Conservation (phyloP, 441 rosid species). For the Flueggea neowawraea region DNA sequence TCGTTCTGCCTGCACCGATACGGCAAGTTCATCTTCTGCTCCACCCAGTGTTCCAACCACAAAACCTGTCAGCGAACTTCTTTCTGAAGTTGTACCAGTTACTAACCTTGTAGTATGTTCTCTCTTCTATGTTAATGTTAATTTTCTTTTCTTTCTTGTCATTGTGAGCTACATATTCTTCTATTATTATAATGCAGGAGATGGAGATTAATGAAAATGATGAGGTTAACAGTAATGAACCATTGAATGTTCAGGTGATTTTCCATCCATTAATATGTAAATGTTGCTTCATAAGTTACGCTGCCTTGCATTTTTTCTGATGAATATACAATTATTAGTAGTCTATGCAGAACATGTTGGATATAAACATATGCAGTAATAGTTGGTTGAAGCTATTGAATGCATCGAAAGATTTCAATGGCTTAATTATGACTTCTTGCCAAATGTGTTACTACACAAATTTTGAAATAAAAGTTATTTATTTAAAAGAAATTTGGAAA, state of each 20-base stretch:
- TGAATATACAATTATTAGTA: no score
- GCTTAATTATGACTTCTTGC: no score
- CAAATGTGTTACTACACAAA: no score
- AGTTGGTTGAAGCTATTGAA: no score
- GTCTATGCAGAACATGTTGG: no score
- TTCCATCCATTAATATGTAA: background rate
- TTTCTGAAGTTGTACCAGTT: constrained; percentile 52
- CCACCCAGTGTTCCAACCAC: constrained; percentile 49
- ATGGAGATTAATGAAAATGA: constrained; percentile 30
- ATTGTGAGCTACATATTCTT: constrained; percentile 12
- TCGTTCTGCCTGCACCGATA: constrained; percentile 55
- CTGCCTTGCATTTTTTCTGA: no score
- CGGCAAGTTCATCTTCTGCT: constrained; percentile 86
- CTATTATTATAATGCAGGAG: constrained; percentile 38
- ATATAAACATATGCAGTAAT: no score
- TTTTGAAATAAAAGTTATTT: no score
- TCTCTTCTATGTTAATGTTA: constrained; percentile 4
- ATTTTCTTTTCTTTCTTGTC: background rate
- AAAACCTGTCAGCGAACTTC: constrained; percentile 65
- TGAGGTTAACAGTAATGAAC: constrained; percentile 36
- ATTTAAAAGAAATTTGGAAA: no score
- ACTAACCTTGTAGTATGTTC: constrained; percentile 29
- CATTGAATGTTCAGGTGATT: constrained; percentile 48
- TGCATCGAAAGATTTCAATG: no score
- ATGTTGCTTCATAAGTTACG: no score